Percentiles rank a stretch among this genome's conserved stretches.
Conservation (phyloP, 148 eudicot genomes). For the Chenopodium formosanum region DNA sequence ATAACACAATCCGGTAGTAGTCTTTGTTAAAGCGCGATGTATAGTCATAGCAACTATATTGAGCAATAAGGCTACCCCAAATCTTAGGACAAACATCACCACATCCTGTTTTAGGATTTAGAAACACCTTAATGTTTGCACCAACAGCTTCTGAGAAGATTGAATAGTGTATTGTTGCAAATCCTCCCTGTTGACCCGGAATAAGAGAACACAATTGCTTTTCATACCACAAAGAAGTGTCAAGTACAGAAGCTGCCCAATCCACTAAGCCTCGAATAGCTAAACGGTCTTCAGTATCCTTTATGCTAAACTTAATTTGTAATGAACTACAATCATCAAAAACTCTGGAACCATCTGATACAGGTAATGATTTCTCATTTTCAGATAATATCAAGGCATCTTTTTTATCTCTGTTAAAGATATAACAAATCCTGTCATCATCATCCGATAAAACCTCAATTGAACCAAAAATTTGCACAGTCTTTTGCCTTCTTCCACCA, state of each 20-base stretch:
- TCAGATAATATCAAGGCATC: constrained; percentile 1
- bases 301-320: constrained; percentile 3
- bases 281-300: background rate
- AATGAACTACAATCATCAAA: constrained; percentile 4
- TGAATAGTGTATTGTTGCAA: constrained; percentile 9
- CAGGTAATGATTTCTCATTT: background rate
- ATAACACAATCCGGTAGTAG: too few relatives aligned
- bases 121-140: background rate
- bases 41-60: too few relatives aligned
- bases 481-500: background rate
- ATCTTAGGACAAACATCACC: too few relatives aligned
- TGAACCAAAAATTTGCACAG: constrained; percentile 3
- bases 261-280: constrained; percentile 12
- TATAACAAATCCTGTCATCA: background rate
- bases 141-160: background rate
- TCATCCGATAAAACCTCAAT: constrained; percentile 11
- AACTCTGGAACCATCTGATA: constrained; percentile 6
- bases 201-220: constrained; percentile 12
- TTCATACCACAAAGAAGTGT: background rate
- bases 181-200: constrained; percentile 13
- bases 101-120: too few relatives aligned
- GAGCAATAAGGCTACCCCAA: too few relatives aligned
- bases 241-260: constrained; percentile 8
- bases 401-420: background rate
- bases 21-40: too few relatives aligned